Conservation (phyloP, 305 asterid genomes). For the Fraxinus ornus region DNA sequence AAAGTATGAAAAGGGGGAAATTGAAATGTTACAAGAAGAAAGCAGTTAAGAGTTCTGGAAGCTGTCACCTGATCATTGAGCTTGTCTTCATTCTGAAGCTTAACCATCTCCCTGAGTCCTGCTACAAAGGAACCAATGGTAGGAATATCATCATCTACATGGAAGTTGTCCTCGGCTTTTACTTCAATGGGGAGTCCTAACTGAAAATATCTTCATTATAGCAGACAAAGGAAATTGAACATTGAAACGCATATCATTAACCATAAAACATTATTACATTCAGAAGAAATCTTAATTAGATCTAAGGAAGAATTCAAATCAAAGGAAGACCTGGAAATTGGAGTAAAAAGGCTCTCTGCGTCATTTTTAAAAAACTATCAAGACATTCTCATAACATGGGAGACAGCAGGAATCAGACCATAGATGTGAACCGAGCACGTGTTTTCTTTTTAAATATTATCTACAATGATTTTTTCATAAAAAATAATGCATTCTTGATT, state of each 20-base stretch:
- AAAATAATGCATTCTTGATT: too few relatives aligned
- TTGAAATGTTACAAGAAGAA: background rate
- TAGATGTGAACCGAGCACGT: too few relatives aligned
- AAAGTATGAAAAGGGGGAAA: background rate
- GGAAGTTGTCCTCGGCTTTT: conserved; percentile 35
- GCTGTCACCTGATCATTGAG: conserved; percentile 45
- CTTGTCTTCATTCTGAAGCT: conserved; percentile 50
- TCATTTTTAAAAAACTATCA: background rate
- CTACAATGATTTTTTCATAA: too few relatives aligned
- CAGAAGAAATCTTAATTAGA: background rate
- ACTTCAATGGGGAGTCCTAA: too few relatives aligned
- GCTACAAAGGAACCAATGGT: conserved; percentile 87
- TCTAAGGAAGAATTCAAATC: too few relatives aligned
- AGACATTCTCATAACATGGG: too few relatives aligned
- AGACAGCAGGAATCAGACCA: too few relatives aligned
- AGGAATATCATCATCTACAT: conserved; percentile 76
- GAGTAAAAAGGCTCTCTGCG: too few relatives aligned
- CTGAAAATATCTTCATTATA: too few relatives aligned
- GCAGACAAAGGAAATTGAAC: too few relatives aligned
- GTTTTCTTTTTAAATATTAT: too few relatives aligned
- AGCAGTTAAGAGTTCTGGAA: conserved; percentile 13
- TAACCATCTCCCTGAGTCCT: conserved; percentile 84
- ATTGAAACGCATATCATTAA: background rate
- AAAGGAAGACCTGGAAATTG: too few relatives aligned
- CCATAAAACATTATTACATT: background rate